phyloP scores from a whole-genome alignment of 805 yeast species.

The Teunomyces aglyptinius region DNA sequence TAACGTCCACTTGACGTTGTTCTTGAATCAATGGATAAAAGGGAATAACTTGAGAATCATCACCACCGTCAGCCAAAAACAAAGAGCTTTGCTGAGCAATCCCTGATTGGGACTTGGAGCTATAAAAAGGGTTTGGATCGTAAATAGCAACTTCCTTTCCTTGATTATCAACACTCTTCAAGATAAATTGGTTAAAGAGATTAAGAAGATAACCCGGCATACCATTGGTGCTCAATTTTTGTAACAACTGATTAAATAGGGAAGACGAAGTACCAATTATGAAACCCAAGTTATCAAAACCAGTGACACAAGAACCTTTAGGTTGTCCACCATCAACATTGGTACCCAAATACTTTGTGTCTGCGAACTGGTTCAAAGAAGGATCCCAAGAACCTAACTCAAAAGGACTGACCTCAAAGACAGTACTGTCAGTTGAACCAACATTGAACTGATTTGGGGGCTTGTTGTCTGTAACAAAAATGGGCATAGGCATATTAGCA shows the following conservation, averaged over 20 bases:
- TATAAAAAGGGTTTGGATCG: slow-evolving; percentile 63
- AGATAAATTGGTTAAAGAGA: slow-evolving; percentile 3
- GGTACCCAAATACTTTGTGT: slow-evolving; percentile 70
- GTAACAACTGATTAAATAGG: slow-evolving; percentile 68
- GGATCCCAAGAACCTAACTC: slow-evolving; percentile 88
- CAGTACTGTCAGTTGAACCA: slow-evolving; percentile 35
- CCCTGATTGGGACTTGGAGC: slow-evolving; percentile 21
- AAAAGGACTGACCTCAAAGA: slow-evolving; percentile 38
- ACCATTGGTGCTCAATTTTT: slow-evolving; percentile 39
- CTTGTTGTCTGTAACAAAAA: slow-evolving; percentile 38
- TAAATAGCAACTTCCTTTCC: slow-evolving; percentile 64
- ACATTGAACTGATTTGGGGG: slow-evolving; percentile 28
- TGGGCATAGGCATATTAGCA: slow-evolving; percentile 40
- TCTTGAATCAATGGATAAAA: slow-evolving; percentile 37
- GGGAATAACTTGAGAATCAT: slow-evolving; percentile 39
- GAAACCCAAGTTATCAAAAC: slow-evolving; percentile 81
- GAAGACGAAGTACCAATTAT: slow-evolving; percentile 82
- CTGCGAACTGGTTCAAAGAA: slow-evolving; percentile 60
- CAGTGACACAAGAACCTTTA: slow-evolving; percentile 52
- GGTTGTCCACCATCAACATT: slow-evolving; percentile 60
- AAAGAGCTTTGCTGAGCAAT: slow-evolving; percentile 21
- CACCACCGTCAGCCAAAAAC: slow-evolving; percentile 41
- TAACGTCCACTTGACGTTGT: slow-evolving; percentile 31
- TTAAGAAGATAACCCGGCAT: background rate
- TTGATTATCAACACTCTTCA: slow-evolving; percentile 5